Base-by-base conservation (phyloP, 768 basidiomycete genomes). In the Tulasnella calospora region DNA sequence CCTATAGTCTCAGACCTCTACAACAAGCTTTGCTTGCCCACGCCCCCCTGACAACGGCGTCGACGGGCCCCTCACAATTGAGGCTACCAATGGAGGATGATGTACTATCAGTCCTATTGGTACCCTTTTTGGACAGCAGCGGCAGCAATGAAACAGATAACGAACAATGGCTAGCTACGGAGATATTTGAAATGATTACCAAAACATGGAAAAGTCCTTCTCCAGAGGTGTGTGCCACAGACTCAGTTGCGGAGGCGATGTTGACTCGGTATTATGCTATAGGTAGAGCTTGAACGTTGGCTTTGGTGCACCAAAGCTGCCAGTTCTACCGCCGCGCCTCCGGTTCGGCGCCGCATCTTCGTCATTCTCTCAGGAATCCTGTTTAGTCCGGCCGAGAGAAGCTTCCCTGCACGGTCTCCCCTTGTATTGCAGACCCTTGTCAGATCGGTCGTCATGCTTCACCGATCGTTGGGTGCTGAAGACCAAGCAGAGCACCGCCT, bases 291-390 rank as follows among this genome's bases (percentile, higher is more conserved):
- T 13, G 89, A 90, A 79, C 89, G 92, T 35, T 89, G 87, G 80
- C 80, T 91, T 40, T 94, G 92, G 92, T 93, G 92, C 81, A 89
- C 89, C 80, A 89, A 88, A 80, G 91, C 91, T 12, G 89, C 89
- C 0, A 83, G 86, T 9, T 85, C 67, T 86, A 27, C 84, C 85
- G 55, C 80, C 84, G 9, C 78, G 44, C 21, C 85, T 87, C 10
- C 81, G 81, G 23, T 83, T 87, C 87, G 89, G 23, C 85, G 86
- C 12, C 87, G 89, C 30, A 85, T 91, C 35, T 81, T 93, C 23
- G 85, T 85, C 13, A 83, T 84, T 13, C 84, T 93, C 4, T 87
- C 87, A 1, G 57, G 80, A 82, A 86, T 81, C 81, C 89, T 82
- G 78, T 90, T 80, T 85, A 85, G 81, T 83, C 87, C 74, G 81